Evolutionary conservation across 176 grass and related monocot species (phyloP).

Genomic region (Bothriochloa decipiens): DNA sequence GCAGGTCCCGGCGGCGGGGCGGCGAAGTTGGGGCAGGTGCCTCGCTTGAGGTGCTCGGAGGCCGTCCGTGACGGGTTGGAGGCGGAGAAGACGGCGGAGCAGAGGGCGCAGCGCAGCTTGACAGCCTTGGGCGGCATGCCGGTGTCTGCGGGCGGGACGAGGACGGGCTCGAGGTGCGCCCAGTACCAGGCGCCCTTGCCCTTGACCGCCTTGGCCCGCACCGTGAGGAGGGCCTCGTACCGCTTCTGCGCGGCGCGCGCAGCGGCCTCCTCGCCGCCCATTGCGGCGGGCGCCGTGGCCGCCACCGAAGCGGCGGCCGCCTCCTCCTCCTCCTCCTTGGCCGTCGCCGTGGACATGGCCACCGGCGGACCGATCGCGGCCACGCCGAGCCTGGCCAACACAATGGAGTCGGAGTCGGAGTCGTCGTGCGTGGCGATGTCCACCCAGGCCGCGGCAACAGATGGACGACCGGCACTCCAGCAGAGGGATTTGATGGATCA

Average conservation of each 20-base stretch:
- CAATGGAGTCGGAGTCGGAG: too few species aligned
- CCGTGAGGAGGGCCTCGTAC: slow-evolving; percentile 66
- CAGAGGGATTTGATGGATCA: too few species aligned
- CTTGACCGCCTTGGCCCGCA: slow-evolving; percentile 73
- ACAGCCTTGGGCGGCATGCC: slow-evolving; percentile 69
- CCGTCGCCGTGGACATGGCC: slow-evolving; percentile 34
- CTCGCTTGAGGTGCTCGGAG: slow-evolving; percentile 86
- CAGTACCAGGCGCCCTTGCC: slow-evolving; percentile 91
- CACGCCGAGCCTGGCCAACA: too few species aligned
- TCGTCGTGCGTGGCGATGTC: too few species aligned
- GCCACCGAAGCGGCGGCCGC: not conserved
- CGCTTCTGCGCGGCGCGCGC: slow-evolving; percentile 65
- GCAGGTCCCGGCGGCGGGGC: slow-evolving; percentile 44
- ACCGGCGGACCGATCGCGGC: slow-evolving; percentile 27
- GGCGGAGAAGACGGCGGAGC: slow-evolving; percentile 76
- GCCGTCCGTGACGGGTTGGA: slow-evolving; percentile 76
- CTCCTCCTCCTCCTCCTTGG: slow-evolving; percentile 28
- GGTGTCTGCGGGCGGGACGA: slow-evolving; percentile 61
- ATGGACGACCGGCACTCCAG: too few species aligned
- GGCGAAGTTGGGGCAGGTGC: slow-evolving; percentile 75
- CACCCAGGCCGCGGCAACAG: too few species aligned
- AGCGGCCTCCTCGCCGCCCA: slow-evolving; percentile 59
- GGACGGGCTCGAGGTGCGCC: slow-evolving; percentile 73
- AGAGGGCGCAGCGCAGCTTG: slow-evolving; percentile 71
- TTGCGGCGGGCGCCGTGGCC: slow-evolving; percentile 12